Evolutionary conservation across 2,329 filamentous ascomycete species (phyloP).

Genomic region (Malbranchea zuffiana): DNA sequence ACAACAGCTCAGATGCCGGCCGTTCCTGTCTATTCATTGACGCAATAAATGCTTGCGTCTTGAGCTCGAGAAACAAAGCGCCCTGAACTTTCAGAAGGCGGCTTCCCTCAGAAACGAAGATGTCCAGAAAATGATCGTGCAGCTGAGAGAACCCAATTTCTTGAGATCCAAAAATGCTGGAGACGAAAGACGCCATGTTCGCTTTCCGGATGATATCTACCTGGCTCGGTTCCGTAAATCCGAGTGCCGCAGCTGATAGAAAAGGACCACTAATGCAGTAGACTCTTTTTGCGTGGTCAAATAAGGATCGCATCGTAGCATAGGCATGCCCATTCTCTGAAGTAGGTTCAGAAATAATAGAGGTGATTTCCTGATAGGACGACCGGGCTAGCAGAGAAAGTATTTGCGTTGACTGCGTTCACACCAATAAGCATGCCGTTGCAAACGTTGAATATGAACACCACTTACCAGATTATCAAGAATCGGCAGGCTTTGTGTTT

Average conservation of each 20-base stretch:
- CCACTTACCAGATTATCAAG: slow-evolving; percentile 48
- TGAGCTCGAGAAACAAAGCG: slow-evolving; percentile 51
- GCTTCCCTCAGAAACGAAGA: slow-evolving; percentile 50
- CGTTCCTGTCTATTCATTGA: slow-evolving; percentile 47
- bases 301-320: slow-evolving; percentile 49
- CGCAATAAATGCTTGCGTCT: slow-evolving; percentile 57
- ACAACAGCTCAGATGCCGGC: slow-evolving; percentile 45
- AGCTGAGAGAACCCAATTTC: slow-evolving; percentile 54
- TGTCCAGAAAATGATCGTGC: slow-evolving; percentile 53
- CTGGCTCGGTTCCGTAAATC: slow-evolving; percentile 42
- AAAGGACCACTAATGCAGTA: slow-evolving; percentile 49
- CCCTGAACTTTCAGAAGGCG: slow-evolving; percentile 50
- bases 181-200: slow-evolving; percentile 55
- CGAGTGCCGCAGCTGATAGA: slow-evolving; percentile 43
- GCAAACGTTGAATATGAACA: not conserved
- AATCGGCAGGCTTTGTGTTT: slow-evolving; percentile 50
- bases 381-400: slow-evolving; percentile 47
- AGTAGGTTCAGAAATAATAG: slow-evolving; percentile 45
- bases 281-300: slow-evolving; percentile 53
- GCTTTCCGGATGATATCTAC: slow-evolving; percentile 52
- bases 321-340: slow-evolving; percentile 52
- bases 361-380: slow-evolving; percentile 46
- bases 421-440: not conserved
- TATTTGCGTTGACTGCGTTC: slow-evolving; percentile 45
- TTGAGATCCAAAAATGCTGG: slow-evolving; percentile 52